Evolutionary conservation across 2,329 filamentous ascomycete genomes (phyloP), one percentile per base, ranked within the genome.

Genomic region (Nectriaceae sp.): DNA sequence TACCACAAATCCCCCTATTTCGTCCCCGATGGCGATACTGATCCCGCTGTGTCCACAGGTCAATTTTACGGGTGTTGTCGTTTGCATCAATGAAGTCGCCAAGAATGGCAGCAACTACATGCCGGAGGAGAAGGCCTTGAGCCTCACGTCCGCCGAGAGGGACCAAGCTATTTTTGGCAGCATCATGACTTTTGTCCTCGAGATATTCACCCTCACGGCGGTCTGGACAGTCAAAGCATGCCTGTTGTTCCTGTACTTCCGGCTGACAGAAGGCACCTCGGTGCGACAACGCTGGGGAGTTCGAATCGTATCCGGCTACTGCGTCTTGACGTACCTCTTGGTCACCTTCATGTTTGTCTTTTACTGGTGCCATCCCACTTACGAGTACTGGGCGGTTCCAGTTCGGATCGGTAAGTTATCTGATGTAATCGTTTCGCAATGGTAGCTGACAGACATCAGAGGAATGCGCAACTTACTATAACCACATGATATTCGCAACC

Each of bases 221-320:
- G 70, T 76, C 4, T 83, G 79, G 79, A 66, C 75, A 0, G 67
- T 79, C 56, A 83, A 82, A 55, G 70, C 70, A 1, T 81, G 77
- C 42, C 59, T 83, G 13, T 57, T 83, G 13, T 65, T 81, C 11
- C 65, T 83, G 38, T 82, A 82, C 24, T 68, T 69, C 4, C 69
- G 80, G 18, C 70, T 84, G 61, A 84, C 71, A 5, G 47, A 57
- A n/a, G 56, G 64, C 3, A 57, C 60, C 3, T 57, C 62, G 4
- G 50, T 66, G 26, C 50, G 57, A 43, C 67, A 73, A 29, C 63
- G 72, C 22, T 55, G 62, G 41, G 52, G 66, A 6, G 73, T 80
- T 46, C 70, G 75, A 26, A 50, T 67, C 10, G 73, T 78, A 1
- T 65, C 71, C 5, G 61, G 54, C 11, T 80, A 79, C 53, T 74